Evolutionary conservation across 306 rosid genomes (phyloP).

Genomic region (Quercus robur): DNA sequence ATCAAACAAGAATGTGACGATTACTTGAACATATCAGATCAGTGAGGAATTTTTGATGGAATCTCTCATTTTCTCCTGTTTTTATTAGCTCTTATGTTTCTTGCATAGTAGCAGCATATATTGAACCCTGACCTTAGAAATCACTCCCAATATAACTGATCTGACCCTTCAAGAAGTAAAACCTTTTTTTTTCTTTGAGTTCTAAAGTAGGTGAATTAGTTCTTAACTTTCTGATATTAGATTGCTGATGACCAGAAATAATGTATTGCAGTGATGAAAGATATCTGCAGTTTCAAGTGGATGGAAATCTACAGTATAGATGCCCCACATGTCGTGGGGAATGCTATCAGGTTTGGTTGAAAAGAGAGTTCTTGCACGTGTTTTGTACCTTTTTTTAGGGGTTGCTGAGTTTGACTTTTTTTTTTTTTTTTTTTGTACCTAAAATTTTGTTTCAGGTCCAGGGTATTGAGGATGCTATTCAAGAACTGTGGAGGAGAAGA

Average conservation of each 20-base stretch:
- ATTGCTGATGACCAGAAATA: conserved; percentile 20
- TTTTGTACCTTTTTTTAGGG: not conserved
- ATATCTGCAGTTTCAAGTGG: conserved; percentile 87
- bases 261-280: conserved; percentile 77
- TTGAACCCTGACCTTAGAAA: not conserved
- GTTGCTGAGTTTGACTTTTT: not conserved
- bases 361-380: not conserved
- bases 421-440: conserved; percentile 9
- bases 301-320: conserved; percentile 88
- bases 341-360: conserved; percentile 72
- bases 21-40: too few species aligned
- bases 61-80: too few species aligned
- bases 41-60: too few species aligned
- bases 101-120: not conserved
- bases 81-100: too few species aligned
- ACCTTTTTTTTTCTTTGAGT: not conserved
- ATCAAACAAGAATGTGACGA: too few species aligned
- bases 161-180: not conserved
- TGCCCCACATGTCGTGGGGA: conserved; percentile 98
- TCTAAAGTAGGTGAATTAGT: conserved; percentile 2
- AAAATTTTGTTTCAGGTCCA: conserved; percentile 51
- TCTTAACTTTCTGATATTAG: not conserved
- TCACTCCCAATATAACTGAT: not conserved
- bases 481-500: conserved; percentile 95
- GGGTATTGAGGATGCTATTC: conserved; percentile 91